Base-by-base conservation (phyloP, 139 green algal genomes). In the Ostreobium quekettii region DNA sequence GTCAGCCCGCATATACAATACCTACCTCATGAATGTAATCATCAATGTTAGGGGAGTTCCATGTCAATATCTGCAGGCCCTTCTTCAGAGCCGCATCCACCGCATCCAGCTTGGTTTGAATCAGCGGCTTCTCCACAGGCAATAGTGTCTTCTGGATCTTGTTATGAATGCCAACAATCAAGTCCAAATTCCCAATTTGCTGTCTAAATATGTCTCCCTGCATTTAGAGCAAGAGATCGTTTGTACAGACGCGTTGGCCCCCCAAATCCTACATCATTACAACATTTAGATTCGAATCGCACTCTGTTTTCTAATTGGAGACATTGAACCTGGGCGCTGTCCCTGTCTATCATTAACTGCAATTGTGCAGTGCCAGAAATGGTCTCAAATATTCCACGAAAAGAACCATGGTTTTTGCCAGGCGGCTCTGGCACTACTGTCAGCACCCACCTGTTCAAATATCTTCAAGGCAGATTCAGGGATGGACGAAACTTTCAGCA, bases 141-240 rank as follows among this genome's bases (percentile, higher is more conserved):
- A 94, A 59, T 19, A 95, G 86, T 11, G 78, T 89, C 15, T 57
- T 42, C 64, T 88, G 83, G 19, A 96, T 83, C 67, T 80, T 83
- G 77, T 96, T 96, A 74, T 87, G 89, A 62, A 86, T 90, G 35
- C 66, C 73, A 47, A 78, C 82, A 58, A 95, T 86, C 33, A 95
- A 75, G 66, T 95, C 88, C 62, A 97, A 72, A 60, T 78, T 83
- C 70, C 78, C 82, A 36, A 93, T 86, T 62, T 93, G 86, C 67
- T 86, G 77, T 2, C 89, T 75, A 70, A 93, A 91, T 5, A 69
- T 80, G 36, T 93, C 84, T 3, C 71, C 73, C 8, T 81, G 74
- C 60, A n/a, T n/a, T n/a, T n/a, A n/a, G n/a, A n/a, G n/a, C n/a
- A n/a, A n/a, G n/a, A n/a, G n/a, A n/a, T n/a, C n/a, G n/a, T n/a